Percentiles rank a stretch among this genome's conserved stretches.
These are phyloP conservation scores for Dactylellina haptotyla DNA, from an alignment of 2,329 filamentous ascomycete species.

Conservation along the genomic window DNA sequence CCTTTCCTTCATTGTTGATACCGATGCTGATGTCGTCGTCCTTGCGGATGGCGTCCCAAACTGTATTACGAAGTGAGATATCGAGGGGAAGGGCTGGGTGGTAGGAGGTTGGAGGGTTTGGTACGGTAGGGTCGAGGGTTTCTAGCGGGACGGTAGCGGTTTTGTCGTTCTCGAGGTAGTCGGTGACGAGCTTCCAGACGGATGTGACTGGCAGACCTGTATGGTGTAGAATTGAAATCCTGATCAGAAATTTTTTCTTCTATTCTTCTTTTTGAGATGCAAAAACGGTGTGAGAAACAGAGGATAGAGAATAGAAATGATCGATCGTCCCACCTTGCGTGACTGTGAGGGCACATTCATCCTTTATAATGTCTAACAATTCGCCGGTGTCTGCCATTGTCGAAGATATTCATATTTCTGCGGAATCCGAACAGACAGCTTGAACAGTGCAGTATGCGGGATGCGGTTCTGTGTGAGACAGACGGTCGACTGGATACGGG, in stretches of 20 bases:
- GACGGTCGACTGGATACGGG: neutral
- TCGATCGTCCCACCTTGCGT: slow-evolving; percentile 24
- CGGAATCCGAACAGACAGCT: neutral
- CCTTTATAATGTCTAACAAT: slow-evolving; percentile 50
- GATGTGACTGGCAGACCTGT: slow-evolving; percentile 43
- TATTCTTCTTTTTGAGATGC: too few species aligned
- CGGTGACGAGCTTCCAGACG: slow-evolving; percentile 47
- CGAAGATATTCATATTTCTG: slow-evolving; percentile 41
- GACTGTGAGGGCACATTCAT: slow-evolving; percentile 51
- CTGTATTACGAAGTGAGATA: slow-evolving; percentile 23
- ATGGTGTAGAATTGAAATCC: neutral
- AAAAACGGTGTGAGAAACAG: neutral
- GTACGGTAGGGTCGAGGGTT: slow-evolving; percentile 40
- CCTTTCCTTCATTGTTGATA: slow-evolving; percentile 36
- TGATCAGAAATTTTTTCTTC: neutral
- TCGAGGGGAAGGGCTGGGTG: slow-evolving; percentile 42
- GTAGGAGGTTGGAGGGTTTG: slow-evolving; percentile 41
- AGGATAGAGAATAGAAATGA: too few species aligned
- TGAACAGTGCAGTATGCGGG: neutral
- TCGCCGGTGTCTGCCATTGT: slow-evolving; percentile 52
- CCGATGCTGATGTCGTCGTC: slow-evolving; percentile 44
- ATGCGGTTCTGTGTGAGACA: neutral
- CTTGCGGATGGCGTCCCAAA: slow-evolving; percentile 34
- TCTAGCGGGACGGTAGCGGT: slow-evolving; percentile 33
- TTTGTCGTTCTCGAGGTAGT: slow-evolving; percentile 36